Base-by-base conservation (phyloP, 352 stramenopile species). In the Globisporangium ultimum region DNA sequence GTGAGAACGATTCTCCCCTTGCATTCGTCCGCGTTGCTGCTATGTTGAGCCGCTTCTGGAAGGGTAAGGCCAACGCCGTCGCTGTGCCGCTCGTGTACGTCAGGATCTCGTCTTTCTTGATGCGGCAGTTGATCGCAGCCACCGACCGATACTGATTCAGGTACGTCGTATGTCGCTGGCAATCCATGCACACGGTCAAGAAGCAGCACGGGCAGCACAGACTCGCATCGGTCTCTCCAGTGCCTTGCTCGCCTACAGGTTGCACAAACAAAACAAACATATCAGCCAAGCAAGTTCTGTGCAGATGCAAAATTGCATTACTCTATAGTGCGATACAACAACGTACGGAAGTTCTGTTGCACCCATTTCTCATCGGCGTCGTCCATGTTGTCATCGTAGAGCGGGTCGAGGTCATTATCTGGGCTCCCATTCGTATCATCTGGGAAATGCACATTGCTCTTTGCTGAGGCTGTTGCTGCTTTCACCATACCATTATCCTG, bases 191-290 rank as follows among this genome's bases (percentile, higher is more conserved):
- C 17, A 93, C 78, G 0, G 76, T 89, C 34, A 93, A 54, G 56
- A 93, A 93, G 64, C 84, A 93, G 59, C 81, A 93, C 21, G 84
- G 84, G 60, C 84, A 93, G 42, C 79, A 88, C 7, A 93, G 66
- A 32, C 66, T 80, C 1, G 77, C 84, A 59, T 91, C 81, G 1
- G 74, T 85, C 53, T 64, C 63, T 0, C 21, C 22, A 11, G 57
- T 58, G 15, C 36, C 32, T 38, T 48, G n/a, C 2, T 9, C 38
- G 12, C 47, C 55, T 66, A 42, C 18, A 55, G 24, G 24, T 5
- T 28, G 11, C 55, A 55, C 12, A 20, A 45, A 38, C 14, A 48
- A 46, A 51, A 53, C 5, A 63, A n/a, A 14, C 13, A 43, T 48
- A 22, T 10, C 20, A 5, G 18, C 13, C 11, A 22, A n/a, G n/a